Evolutionary conservation across 257 asterid genomes (phyloP).

Genomic region (Ajuga chamaepitys): DNA sequence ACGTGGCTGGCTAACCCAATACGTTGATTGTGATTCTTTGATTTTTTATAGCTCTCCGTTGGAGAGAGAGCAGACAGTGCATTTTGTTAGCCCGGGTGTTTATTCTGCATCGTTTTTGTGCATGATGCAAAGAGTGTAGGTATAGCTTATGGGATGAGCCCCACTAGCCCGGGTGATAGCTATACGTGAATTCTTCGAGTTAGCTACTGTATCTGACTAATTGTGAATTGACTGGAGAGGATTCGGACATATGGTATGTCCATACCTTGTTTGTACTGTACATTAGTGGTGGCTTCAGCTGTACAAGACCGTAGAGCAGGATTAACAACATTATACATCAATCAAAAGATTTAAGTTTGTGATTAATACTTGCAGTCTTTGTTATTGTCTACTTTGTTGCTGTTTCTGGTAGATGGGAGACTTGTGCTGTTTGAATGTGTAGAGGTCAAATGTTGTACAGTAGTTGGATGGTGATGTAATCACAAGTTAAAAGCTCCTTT

Average conservation of each 20-base stretch:
- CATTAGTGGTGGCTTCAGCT: slow-evolving; percentile 29
- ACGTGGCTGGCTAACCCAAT: slow-evolving; percentile 47
- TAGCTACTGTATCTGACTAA: slow-evolving; percentile 36
- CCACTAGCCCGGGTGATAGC: slow-evolving; percentile 19
- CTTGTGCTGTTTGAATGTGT: no score
- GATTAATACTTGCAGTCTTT: background rate
- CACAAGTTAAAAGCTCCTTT: no score
- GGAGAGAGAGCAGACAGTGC: slow-evolving; percentile 24
- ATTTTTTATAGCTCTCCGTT: slow-evolving; percentile 34
- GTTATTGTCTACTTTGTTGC: no score
- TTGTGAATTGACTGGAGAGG: slow-evolving; percentile 20
- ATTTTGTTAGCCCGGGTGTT: slow-evolving; percentile 23
- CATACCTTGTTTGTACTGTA: slow-evolving; percentile 42
- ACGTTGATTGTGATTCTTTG: slow-evolving; percentile 54
- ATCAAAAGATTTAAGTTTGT: slow-evolving; percentile 7
- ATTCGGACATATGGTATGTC: slow-evolving; percentile 11
- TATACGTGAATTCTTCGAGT: slow-evolving; percentile 18
- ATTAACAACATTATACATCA: slow-evolving; percentile 21
- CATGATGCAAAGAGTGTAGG: slow-evolving; percentile 26
- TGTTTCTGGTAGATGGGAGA: no score
- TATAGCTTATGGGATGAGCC: slow-evolving; percentile 13
- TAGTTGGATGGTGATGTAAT: no score
- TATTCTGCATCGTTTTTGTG: slow-evolving; percentile 28
- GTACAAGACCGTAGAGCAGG: slow-evolving; percentile 38
- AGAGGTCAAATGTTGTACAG: no score